Conservation (phyloP, 129 eudicot genomes). For the Chrysanthemum lavandulifolium region DNA sequence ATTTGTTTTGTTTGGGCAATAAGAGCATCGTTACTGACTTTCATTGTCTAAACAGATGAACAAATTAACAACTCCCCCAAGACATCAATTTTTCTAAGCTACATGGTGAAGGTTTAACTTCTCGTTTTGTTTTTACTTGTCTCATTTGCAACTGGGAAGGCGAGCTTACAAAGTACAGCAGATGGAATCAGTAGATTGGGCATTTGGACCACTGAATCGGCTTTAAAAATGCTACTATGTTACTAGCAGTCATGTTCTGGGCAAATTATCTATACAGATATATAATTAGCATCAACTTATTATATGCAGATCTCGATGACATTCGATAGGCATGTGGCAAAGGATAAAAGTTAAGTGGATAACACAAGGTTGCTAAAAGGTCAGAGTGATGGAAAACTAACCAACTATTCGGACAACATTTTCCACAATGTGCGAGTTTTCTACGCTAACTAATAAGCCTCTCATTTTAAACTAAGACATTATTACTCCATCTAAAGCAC, state of each 20-base stretch:
- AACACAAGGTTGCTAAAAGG: neutral
- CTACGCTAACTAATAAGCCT: constrained; percentile 13
- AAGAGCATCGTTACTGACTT: too few species aligned
- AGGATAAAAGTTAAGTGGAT: constrained; percentile 4
- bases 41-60: neutral
- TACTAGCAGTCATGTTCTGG: neutral
- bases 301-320: constrained; percentile 1
- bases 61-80: neutral
- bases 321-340: neutral
- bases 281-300: neutral
- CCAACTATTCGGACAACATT: neutral
- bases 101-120: neutral
- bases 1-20: too few species aligned
- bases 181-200: too few species aligned
- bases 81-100: too few species aligned
- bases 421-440: neutral
- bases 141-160: neutral
- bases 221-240: too few species aligned
- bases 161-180: too few species aligned
- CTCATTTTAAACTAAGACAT: neutral
- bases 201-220: too few species aligned
- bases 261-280: neutral
- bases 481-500: constrained; percentile 1
- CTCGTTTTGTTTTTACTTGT: neutral
- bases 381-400: neutral